Evolutionary conservation across 768 basidiomycete species (phyloP).

Genomic region (Kwoniella botswanensis): DNA sequence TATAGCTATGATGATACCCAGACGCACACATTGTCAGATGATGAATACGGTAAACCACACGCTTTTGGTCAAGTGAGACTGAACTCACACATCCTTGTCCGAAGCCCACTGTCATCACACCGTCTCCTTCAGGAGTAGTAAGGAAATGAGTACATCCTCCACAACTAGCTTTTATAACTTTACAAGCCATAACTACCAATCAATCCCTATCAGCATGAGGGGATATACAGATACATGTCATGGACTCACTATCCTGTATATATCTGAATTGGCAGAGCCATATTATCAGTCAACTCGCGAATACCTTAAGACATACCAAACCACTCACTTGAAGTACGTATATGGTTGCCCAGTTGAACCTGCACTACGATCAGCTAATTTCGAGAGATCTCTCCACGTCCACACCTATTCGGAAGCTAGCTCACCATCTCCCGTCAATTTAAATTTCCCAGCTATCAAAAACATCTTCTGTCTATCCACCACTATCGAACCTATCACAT

Average conservation of each 20-base stretch:
- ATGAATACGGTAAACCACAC: too few species aligned
- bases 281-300: constrained; percentile 1
- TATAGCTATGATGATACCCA: constrained; percentile 29
- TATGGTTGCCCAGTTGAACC: constrained; percentile 89
- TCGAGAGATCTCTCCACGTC: constrained; percentile 14
- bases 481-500: constrained; percentile 59
- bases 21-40: too few species aligned
- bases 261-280: constrained; percentile 60
- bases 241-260: constrained; percentile 81
- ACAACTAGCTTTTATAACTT: constrained; percentile 69
- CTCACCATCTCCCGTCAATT: constrained; percentile 87
- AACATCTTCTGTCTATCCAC: constrained; percentile 77
- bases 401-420: background rate
- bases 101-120: constrained; percentile 76
- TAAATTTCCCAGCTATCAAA: constrained; percentile 70
- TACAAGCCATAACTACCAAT: constrained; percentile 69
- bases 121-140: constrained; percentile 73
- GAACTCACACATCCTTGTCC: constrained; percentile 47
- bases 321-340: constrained; percentile 67
- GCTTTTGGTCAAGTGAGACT: background rate
- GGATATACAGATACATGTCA: constrained; percentile 35
- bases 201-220: constrained; percentile 16
- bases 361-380: constrained; percentile 46
- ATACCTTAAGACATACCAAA: background rate
- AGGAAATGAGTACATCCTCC: constrained; percentile 90